A percentile compares a stretch with the other conserved stretches of the same genome.
Evolutionary conservation across 2,329 filamentous ascomycete genomes (phyloP).

Genomic region (Hymenoscyphus salicellus): DNA sequence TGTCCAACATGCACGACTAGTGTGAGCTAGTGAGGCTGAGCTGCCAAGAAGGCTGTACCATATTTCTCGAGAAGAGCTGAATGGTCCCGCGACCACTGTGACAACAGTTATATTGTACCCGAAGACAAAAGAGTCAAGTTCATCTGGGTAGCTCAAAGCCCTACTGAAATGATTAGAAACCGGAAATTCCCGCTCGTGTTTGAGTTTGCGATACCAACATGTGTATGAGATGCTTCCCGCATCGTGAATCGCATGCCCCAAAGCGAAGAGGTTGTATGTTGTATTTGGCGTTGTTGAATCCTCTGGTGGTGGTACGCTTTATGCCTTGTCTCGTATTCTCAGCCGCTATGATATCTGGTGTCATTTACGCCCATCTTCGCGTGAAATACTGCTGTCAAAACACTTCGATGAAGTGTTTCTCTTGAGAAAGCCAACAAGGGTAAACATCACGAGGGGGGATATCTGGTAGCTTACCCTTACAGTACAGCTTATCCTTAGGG

Average conservation of each 20-base stretch:
- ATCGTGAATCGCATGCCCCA: background rate
- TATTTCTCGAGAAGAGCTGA: background rate
- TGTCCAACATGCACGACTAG: background rate
- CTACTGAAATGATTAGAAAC: background rate
- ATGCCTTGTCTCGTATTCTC: background rate
- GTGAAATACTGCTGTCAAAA: background rate
- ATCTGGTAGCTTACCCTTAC: too few species aligned
- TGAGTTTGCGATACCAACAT: background rate
- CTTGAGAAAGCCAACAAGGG: too few species aligned
- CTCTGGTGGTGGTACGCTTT: background rate
- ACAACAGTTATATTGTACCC: background rate
- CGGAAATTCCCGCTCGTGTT: background rate
- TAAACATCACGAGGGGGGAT: too few species aligned
- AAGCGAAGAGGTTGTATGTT: background rate
- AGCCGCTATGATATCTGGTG: background rate
- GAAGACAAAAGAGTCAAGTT: too few species aligned
- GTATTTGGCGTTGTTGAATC: background rate
- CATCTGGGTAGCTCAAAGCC: background rate
- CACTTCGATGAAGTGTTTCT: too few species aligned
- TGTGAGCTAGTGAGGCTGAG: background rate
- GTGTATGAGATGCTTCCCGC: background rate
- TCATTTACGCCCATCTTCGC: background rate
- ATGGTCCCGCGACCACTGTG: background rate
- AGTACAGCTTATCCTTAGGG: too few species aligned
- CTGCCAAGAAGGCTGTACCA: background rate